Evolutionary conservation across 179 eudicot genomes (phyloP).

Genomic region (Amaranthus tricolor): DNA sequence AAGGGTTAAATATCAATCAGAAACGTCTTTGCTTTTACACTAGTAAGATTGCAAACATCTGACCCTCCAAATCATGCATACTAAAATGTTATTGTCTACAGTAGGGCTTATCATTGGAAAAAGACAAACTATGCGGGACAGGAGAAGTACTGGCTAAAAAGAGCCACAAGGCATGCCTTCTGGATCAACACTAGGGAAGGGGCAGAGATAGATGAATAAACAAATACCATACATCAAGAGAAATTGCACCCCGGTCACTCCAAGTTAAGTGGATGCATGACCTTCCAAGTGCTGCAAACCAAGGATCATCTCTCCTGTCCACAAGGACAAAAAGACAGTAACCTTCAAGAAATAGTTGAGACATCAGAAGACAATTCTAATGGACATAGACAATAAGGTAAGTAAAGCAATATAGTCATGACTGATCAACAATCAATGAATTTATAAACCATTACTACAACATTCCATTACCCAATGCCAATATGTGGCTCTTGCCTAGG

Average conservation of each 20-base stretch:
- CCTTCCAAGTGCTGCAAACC: conserved; percentile 85
- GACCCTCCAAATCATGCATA: no score
- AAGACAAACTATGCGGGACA: no score
- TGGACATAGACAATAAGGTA: background rate
- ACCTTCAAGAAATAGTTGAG: background rate
- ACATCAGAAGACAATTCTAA: conserved; percentile 4
- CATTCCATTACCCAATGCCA: background rate
- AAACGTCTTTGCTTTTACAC: no score
- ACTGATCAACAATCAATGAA: background rate
- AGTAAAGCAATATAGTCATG: background rate
- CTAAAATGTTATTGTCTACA: no score
- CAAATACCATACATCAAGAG: conserved; percentile 66
- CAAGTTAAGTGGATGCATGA: conserved; percentile 95
- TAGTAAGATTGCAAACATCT: no score
- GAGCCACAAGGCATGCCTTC: no score
- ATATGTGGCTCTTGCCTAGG: no score
- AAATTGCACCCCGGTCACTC: conserved; percentile 93
- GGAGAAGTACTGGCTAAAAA: no score
- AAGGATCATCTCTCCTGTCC: conserved; percentile 77
- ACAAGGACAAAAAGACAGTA: conserved; percentile 23
- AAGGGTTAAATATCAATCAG: no score
- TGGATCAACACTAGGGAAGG: no score
- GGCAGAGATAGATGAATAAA: background rate
- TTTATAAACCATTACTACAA: background rate
- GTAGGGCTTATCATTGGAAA: no score